phyloP scores from a whole-genome alignment of 73 alveolate genomes.

The Symbiodinium pilosum region DNA sequence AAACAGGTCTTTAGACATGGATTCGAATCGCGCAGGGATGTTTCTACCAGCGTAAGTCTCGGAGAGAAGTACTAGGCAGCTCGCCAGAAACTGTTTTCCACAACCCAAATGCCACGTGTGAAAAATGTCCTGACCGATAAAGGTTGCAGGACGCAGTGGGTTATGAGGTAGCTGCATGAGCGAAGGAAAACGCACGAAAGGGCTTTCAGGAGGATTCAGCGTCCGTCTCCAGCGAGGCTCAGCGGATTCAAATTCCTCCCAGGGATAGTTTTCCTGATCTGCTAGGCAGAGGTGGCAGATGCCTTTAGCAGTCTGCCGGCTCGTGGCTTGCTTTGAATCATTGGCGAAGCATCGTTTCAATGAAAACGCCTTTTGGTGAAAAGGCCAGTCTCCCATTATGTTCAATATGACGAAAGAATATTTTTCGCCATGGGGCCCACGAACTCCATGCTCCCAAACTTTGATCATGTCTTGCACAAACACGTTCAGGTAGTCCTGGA shows the following conservation, averaged over 20 bases:
- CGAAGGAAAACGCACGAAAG: not conserved
- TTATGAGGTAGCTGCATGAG: not conserved
- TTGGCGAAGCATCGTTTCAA: not conserved
- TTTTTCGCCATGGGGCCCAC: not conserved
- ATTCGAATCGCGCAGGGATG: not conserved
- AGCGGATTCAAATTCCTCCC: not conserved
- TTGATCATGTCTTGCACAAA: not conserved
- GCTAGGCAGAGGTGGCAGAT: constrained; percentile 13
- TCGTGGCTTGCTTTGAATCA: not conserved
- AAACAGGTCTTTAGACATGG: not conserved
- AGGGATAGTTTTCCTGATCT: not conserved
- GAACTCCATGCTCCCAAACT: not conserved
- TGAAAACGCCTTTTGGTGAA: not conserved
- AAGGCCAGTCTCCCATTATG: constrained; percentile 54
- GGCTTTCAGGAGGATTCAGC: not conserved
- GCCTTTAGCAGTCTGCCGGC: not conserved
- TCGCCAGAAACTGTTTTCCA: not conserved
- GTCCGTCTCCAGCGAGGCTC: not conserved
- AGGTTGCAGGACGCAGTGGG: not conserved
- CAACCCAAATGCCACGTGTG: constrained; percentile 22
- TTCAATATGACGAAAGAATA: not conserved
- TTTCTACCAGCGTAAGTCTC: not conserved
- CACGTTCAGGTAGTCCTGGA: not conserved
- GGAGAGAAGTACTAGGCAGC: not conserved
- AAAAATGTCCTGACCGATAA: not conserved